Base-by-base conservation (phyloP, 2,329 filamentous ascomycete genomes). In the Fusarium incarnatum region DNA sequence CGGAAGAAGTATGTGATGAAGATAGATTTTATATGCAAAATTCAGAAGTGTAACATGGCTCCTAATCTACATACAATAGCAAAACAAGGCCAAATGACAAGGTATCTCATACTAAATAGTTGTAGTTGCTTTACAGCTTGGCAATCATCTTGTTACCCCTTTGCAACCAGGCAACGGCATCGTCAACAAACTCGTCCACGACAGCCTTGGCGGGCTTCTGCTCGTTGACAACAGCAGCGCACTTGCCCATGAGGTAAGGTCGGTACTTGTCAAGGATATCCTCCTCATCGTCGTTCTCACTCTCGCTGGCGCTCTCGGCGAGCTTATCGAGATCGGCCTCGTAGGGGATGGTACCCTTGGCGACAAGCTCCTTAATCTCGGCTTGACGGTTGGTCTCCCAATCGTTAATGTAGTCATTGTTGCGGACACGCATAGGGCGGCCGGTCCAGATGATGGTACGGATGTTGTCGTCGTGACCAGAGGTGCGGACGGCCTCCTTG, bases 401-500 rank as follows among this genome's bases (percentile, higher is more conserved):
- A 86, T 97, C 93, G 78, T 89, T 81, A 78, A 99, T 98, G 83
- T 99, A 99, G 9, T 91, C 82, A 85, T 98, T 99, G 79, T 89
- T 96, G 80, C 94, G 91, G 64, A 99, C 96, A 73, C 96, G 93
- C 79, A 99, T 87, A 37, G 96, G 96, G 62, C 96, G 93, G 59
- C 96, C 96, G 60, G 96, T 99, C 88, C 98, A 99, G 84, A 99
- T 99, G 81, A 98, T 93, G 52, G 96, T 99, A 79, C 94, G 92
- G 80, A 98, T 85, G 78, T 97, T 99, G 83, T 99, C 96, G 82
- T 98, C 94, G 81, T 96, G 97, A 74, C 92, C 89, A 55, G 96
- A 89, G 45, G 95, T 98, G 77, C 90, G 89, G 74, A 99, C 96
- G 67, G 95, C 94, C 79, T 99, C 95, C 85, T 98, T 96, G 87